A percentile compares a stretch with the other conserved stretches of the same genome.
Evolutionary conservation across 2,329 filamentous ascomycete genomes (phyloP).

Genomic region (Alternaria arbusti): DNA sequence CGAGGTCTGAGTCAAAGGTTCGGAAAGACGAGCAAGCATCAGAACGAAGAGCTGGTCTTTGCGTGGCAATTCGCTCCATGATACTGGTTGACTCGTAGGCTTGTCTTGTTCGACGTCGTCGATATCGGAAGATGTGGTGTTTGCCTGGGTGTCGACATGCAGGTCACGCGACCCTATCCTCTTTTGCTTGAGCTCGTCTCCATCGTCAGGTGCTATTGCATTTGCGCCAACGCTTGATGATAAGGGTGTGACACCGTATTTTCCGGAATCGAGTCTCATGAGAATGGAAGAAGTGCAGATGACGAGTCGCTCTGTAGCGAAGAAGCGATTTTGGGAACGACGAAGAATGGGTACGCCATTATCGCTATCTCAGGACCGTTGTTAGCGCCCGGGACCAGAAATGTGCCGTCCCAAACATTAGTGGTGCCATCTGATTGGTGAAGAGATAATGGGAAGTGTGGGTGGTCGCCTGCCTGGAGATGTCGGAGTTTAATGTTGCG

Average conservation of each 20-base stretch:
- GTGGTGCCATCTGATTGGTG: background rate
- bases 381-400: background rate
- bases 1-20: constrained; percentile 78
- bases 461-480: constrained; percentile 2
- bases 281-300: background rate
- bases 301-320: background rate
- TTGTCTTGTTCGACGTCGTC: constrained; percentile 32
- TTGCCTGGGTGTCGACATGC: constrained; percentile 30
- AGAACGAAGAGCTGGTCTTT: constrained; percentile 81
- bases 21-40: constrained; percentile 78
- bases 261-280: too few relatives aligned
- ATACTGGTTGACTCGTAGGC: constrained; percentile 57
- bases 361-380: background rate
- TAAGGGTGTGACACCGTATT: too few relatives aligned
- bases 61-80: constrained; percentile 75
- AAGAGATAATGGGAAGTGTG: background rate
- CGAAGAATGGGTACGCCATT: background rate
- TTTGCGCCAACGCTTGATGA: background rate
- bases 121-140: constrained; percentile 19
- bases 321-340: background rate
- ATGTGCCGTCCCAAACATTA: background rate
- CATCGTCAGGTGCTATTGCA: background rate
- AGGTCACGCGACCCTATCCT: constrained; percentile 16
- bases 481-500: background rate
- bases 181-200: background rate